Evolutionary conservation across 805 yeast species (phyloP).

Genomic region (Wickerhamiella azyma): DNA sequence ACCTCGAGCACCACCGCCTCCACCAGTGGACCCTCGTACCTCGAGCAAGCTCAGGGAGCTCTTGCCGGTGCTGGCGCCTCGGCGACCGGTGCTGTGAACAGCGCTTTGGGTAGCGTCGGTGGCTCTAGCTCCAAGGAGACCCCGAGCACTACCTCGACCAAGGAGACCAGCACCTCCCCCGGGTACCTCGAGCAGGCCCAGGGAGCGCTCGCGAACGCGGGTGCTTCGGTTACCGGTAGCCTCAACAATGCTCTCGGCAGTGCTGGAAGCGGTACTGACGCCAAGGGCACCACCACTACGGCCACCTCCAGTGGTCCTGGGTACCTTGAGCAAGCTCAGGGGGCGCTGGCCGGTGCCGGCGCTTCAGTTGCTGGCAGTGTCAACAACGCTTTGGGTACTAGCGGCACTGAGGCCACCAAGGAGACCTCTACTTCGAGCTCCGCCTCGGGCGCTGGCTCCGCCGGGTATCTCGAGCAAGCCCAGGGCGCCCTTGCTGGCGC

Average conservation of each 20-base stretch:
- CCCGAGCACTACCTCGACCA: not conserved
- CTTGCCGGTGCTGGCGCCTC: conserved; percentile 7
- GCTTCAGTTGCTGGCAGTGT: not conserved
- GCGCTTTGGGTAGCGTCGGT: not conserved
- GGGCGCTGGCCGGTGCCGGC: conserved; percentile 5
- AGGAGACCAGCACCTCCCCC: not conserved
- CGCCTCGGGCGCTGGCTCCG: not conserved
- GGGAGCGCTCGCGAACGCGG: conserved; percentile 1
- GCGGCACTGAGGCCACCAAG: not conserved
- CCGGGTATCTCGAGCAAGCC: not conserved
- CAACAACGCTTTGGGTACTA: not conserved
- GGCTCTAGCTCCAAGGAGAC: not conserved
- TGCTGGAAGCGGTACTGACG: too few species aligned
- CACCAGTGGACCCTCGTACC: not conserved
- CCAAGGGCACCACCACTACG: not conserved
- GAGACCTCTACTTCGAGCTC: not conserved
- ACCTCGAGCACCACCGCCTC: not conserved
- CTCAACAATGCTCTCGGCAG: not conserved
- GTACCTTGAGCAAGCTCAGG: not conserved
- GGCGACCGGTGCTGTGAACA: not conserved
- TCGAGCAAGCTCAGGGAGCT: not conserved
- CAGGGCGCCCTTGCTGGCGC: conserved; percentile 1
- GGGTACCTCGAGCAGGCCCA: not conserved
- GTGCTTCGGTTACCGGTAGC: conserved; percentile 1
- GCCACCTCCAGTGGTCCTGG: not conserved